Conservation (phyloP, 345 rosid species). For the Hibiscus mutabilis region DNA sequence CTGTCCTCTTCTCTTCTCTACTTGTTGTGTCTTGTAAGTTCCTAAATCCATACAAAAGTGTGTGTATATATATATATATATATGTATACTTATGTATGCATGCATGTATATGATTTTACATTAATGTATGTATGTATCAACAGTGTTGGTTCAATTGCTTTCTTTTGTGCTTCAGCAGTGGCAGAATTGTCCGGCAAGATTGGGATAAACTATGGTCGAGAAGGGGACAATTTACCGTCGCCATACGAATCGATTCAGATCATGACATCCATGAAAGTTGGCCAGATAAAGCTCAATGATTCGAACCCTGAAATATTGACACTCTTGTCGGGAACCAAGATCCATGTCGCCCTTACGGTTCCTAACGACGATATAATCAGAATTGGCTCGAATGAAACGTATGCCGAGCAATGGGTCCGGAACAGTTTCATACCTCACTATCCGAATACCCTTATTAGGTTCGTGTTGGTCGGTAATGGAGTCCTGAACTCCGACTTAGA, state of each 20-base stretch:
- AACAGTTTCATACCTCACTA: slow-evolving; percentile 50
- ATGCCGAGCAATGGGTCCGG: slow-evolving; percentile 57
- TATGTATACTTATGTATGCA: not conserved
- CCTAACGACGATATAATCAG: slow-evolving; percentile 54
- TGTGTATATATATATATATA: too few species aligned
- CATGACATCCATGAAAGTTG: slow-evolving; percentile 44
- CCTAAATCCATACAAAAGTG: not conserved
- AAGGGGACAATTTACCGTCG: slow-evolving; percentile 68
- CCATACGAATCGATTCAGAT: slow-evolving; percentile 41
- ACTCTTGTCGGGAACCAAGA: slow-evolving; percentile 42
- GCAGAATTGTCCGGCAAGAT: slow-evolving; percentile 45
- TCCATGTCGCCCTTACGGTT: slow-evolving; percentile 60
- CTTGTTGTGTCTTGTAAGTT: not conserved
- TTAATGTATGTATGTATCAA: not conserved
- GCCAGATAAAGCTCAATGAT: slow-evolving; percentile 65
- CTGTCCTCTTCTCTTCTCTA: not conserved
- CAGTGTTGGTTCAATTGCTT: not conserved
- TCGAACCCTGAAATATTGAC: slow-evolving; percentile 59
- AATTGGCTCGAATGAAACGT: slow-evolving; percentile 31
- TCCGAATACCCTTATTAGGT: slow-evolving; percentile 63
- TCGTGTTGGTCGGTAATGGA: slow-evolving; percentile 85
- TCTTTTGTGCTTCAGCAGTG: slow-evolving; percentile 21
- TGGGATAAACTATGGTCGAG: slow-evolving; percentile 76
- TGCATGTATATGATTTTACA: not conserved
- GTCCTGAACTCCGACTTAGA: slow-evolving; percentile 33